Percentiles rank a stretch among this genome's conserved stretches.
phyloP scores from a whole-genome alignment of 306 rosid genomes.

The Cucumis sativus region Cucumber_9930_V3 NC_026655.2:2942001-2942500 shows the following conservation, averaged over 20 bases:
- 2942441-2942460: background rate
- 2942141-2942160: background rate
- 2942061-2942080: conserved; percentile 3
- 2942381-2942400: background rate
- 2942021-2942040: background rate
- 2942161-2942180: background rate
- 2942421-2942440: background rate
- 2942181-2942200: background rate
- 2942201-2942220: background rate
- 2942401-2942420: background rate
- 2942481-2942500: background rate
- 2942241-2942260: background rate
- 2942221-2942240: background rate
- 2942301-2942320: background rate
- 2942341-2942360: background rate
- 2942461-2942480: background rate
- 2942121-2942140: background rate
- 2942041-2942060: background rate
- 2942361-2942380: background rate
- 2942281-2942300: background rate
- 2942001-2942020: conserved; percentile 1
- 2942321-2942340: background rate
- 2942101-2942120: background rate
- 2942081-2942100: background rate
- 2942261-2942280: background rate